Evolutionary conservation across 306 rosid species (phyloP).

Genomic region (Cucurbita moschata): DNA sequence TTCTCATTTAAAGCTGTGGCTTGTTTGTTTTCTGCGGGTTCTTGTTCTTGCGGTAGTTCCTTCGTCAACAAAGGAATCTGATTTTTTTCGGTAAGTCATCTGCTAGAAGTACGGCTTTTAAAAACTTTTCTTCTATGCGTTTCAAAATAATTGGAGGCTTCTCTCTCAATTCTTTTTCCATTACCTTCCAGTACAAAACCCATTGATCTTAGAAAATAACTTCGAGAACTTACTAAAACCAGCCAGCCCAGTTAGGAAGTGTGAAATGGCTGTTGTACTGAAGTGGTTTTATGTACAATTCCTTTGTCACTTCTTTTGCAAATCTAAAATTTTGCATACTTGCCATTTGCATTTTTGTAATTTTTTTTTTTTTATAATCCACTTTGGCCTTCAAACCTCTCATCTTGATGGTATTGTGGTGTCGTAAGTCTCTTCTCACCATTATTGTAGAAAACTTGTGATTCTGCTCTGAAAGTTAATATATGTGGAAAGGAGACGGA

Average conservation of each 20-base stretch:
- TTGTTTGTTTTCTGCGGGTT: not conserved
- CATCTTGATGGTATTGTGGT: not conserved
- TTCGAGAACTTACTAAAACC: not conserved
- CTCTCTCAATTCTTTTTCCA: not conserved
- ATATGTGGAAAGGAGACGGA: not conserved
- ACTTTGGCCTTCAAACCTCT: not conserved
- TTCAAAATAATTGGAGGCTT: slow-evolving; percentile 5
- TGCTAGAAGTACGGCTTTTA: not conserved
- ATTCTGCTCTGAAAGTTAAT: not conserved
- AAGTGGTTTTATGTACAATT: not conserved
- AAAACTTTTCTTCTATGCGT: not conserved
- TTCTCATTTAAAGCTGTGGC: slow-evolving; percentile 2
- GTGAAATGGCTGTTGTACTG: not conserved
- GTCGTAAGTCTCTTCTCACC: not conserved
- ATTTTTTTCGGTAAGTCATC: slow-evolving; percentile 1
- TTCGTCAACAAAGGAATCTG: not conserved
- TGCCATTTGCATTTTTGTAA: not conserved
- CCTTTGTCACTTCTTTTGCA: not conserved
- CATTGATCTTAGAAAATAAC: not conserved
- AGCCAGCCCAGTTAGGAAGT: not conserved
- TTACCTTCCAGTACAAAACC: not conserved
- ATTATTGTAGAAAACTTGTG: not conserved
- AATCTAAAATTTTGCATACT: not conserved
- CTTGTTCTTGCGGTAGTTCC: slow-evolving; percentile 10
- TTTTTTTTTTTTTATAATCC: not conserved